Evolutionary conservation across 2,329 filamentous ascomycete species (phyloP), one percentile per base, ranked within the genome.

Genomic region (Rugonectria rugulosa): DNA sequence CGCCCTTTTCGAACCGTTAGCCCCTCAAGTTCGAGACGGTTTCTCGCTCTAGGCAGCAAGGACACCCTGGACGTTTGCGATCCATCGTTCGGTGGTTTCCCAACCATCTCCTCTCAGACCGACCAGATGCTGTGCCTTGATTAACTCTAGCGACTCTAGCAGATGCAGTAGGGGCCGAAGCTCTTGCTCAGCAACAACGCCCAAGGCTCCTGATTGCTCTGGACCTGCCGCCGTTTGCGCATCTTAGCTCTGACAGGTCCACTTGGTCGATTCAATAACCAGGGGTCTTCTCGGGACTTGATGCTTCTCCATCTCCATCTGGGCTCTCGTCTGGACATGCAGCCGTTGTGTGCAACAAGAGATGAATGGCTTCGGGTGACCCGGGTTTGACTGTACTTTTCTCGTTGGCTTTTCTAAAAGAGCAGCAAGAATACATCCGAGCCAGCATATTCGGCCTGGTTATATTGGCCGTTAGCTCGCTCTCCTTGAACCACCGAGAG

Each of bases 171-270:
- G 45, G 55, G 37, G 21, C 37, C n/a, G n/a, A n/a, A n/a, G n/a
- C n/a, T n/a, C n/a, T n/a, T n/a, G n/a, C n/a, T n/a, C n/a, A n/a
- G n/a, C n/a, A n/a, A n/a, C n/a, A n/a, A n/a, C n/a, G n/a, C n/a
- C n/a, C n/a, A 63, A 61, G 56, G 55, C 57, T 57, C 48, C 53
- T 55, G 62, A 49, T 44, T 65, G 34, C 42, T 57, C n/a, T n/a
- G n/a, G n/a, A 62, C 23, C 58, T 62, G 57, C 64, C 62, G 64
- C 64, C 63, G 64, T 66, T 67, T 66, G 63, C 64, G 64, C 64
- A 64, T 61, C 50, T 20, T 53, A 27, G 21, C 55, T 43, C 48
- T 66, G 63, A 67, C 62, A 66, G 61, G 61, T 67, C 64, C 64
- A 67, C 64, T 64, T 65, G 62, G 62, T 41, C 45, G 45, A 40